Evolutionary conservation across 2,329 filamentous ascomycete genomes (phyloP), one percentile per base, ranked within the genome.

Genomic region (Exserohilum rostratum): DNA sequence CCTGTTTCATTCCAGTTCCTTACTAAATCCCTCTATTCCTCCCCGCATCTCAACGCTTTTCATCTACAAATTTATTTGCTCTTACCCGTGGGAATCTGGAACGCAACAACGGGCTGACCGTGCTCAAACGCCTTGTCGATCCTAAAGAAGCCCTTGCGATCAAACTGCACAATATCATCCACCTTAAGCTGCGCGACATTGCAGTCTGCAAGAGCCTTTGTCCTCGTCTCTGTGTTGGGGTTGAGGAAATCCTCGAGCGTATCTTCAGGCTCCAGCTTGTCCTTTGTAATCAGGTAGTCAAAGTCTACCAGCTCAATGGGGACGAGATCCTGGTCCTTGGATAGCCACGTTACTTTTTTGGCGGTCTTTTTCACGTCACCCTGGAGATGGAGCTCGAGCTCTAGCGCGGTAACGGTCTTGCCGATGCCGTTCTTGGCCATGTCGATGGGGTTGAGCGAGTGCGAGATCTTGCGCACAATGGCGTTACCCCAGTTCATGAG

Each of bases 401-500:
- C 89, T 34, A 96, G 82, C 31, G 79, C 80, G 11, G 87, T 88
- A 67, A 96, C 87, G 43, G 74, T 76, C 20, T 30, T 30, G 39
- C n/a, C 25, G 37, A 74, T 56, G 42, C 72, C 72, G 27, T 79
- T 79, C 43, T 84, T 80, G 50, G 66, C 69, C 25, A 58, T 58
- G 33, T 58, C 55, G 55, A 81, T 70, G 5, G 79, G 78, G 64
- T 77, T 85, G 69, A 79, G 66, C 60, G 81, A 76, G 79, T 85
- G 72, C 15, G 68, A 72, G 58, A 91, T 85, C 55, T 87, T 85
- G 50, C 87, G 85, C 20, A 95, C 89, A 62, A 92, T 85, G 11
- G 90, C 91, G 69, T 96, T 96, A 66, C 93, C 95, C 93, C 93
- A 98, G 75, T 90, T 90, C 93, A 97, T 97, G 37, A 97, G 83